phyloP scores from a whole-genome alignment of 1,139 yeast species.

The Petasospora rhodanensis region DNA sequence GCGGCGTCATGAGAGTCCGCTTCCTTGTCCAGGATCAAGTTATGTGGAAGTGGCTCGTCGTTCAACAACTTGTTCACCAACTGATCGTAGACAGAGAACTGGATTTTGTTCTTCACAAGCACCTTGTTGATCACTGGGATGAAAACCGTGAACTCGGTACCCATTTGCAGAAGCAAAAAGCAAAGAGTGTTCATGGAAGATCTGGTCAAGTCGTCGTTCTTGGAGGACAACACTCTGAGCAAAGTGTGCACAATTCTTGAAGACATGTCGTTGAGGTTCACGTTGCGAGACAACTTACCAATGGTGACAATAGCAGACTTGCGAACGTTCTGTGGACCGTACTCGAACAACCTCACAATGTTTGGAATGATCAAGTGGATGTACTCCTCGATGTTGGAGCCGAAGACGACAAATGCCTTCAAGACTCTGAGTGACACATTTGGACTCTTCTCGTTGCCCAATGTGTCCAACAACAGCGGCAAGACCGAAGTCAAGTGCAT shows the following conservation, averaged over 20 bases:
- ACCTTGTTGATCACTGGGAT: conserved; percentile 81
- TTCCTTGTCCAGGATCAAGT: conserved; percentile 66
- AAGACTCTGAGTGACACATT: conserved; percentile 74
- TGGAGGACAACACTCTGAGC: conserved; percentile 57
- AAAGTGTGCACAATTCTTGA: conserved; percentile 88
- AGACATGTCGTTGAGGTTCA: conserved; percentile 81
- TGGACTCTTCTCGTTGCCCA: conserved; percentile 71
- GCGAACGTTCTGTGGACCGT: conserved; percentile 50
- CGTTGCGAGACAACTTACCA: conserved; percentile 73
- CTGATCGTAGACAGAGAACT: conserved; percentile 75
- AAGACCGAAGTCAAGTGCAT: conserved; percentile 74
- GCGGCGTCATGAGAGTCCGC: conserved; percentile 49
- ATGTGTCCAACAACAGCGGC: conserved; percentile 68
- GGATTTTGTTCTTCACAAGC: conserved; percentile 57
- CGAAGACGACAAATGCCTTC: conserved; percentile 84
- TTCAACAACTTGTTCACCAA: conserved; percentile 71
- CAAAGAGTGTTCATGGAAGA: conserved; percentile 79
- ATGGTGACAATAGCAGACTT: conserved; percentile 79
- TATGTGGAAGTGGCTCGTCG: conserved; percentile 87
- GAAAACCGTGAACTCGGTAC: conserved; percentile 80
- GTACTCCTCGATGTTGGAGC: conserved; percentile 83
- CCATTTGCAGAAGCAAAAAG: conserved; percentile 73
- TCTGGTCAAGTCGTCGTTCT: conserved; percentile 57
- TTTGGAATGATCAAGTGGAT: conserved; percentile 83
- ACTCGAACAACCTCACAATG: conserved; percentile 75